A percentile compares a stretch with the other conserved stretches of the same genome.
Evolutionary conservation across 345 rosid species (phyloP).

Genomic region (Citropsis articulata): DNA sequence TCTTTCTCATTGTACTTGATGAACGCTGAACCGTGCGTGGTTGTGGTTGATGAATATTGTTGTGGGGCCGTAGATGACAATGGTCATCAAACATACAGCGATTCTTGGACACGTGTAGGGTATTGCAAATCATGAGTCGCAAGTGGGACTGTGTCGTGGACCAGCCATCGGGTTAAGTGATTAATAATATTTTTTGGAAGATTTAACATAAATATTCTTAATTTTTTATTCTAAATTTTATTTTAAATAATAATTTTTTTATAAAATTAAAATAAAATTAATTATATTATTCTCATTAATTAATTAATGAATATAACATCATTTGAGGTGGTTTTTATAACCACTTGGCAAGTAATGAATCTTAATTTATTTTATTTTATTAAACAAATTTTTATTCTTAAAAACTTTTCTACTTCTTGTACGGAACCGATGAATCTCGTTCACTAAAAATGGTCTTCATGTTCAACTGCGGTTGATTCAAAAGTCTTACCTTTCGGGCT

Average conservation of each 20-base stretch:
- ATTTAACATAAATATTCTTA: too few species aligned
- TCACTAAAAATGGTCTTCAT: not conserved
- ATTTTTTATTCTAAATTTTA: too few species aligned
- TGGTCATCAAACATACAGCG: not conserved
- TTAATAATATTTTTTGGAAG: too few species aligned
- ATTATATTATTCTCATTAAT: too few species aligned
- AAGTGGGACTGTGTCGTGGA: not conserved
- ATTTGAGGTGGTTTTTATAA: not conserved
- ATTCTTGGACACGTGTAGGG: not conserved
- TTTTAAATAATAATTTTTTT: too few species aligned
- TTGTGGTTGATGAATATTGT: too few species aligned
- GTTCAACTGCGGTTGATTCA: not conserved
- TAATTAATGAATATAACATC: rapidly evolving
- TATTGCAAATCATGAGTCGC: not conserved
- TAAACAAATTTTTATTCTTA: not conserved
- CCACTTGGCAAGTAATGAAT: not conserved
- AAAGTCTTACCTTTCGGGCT: not conserved
- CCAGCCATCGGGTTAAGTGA: too few species aligned
- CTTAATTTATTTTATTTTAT: too few species aligned
- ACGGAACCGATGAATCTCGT: not conserved
- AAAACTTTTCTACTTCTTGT: not conserved
- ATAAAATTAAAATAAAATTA: too few species aligned
- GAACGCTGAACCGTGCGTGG: too few species aligned
- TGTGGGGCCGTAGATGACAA: not conserved
- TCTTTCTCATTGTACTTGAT: not conserved